Percentiles rank a stretch among this genome's conserved stretches.
Evolutionary conservation across 2,329 filamentous ascomycete genomes (phyloP).

Genomic region (Davidsoniella virescens): DNA sequence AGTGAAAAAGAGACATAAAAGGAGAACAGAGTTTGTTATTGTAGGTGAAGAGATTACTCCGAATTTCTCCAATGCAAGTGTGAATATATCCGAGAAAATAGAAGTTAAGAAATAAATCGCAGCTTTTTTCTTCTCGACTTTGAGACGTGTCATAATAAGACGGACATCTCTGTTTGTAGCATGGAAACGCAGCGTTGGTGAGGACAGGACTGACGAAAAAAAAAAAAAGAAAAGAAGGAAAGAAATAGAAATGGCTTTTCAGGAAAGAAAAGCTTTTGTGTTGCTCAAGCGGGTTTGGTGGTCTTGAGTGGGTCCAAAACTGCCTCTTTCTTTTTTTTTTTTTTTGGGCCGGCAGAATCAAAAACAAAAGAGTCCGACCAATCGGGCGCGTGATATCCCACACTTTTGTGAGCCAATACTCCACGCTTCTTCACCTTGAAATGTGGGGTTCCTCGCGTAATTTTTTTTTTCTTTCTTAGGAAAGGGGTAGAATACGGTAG

Average conservation of each 20-base stretch:
- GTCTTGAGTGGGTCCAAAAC: neutral
- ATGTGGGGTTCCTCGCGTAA: too few species aligned
- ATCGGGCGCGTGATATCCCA: too few species aligned
- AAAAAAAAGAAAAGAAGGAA: slow-evolving; percentile 18
- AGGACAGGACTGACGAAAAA: slow-evolving; percentile 53
- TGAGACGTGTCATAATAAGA: slow-evolving; percentile 20
- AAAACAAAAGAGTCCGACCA: too few species aligned
- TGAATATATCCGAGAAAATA: slow-evolving; percentile 13
- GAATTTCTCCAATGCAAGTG: slow-evolving; percentile 87
- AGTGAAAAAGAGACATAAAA: neutral
- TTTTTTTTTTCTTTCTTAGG: too few species aligned
- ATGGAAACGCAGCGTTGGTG: slow-evolving; percentile 92
- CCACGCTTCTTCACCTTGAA: too few species aligned
- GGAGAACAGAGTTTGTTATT: slow-evolving; percentile 25
- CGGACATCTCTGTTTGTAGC: slow-evolving; percentile 54
- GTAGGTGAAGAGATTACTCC: slow-evolving; percentile 73
- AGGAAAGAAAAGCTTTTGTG: neutral
- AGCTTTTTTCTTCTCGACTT: slow-evolving; percentile 10
- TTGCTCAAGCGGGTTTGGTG: neutral
- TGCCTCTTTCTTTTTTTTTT: neutral
- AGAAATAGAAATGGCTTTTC: too few species aligned
- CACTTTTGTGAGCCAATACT: too few species aligned
- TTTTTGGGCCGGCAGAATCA: neutral
- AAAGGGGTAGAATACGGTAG: too few species aligned
- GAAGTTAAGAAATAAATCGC: slow-evolving; percentile 5